Base-by-base conservation (phyloP, 139 green algal genomes). In the Micromonas commoda region DNA sequence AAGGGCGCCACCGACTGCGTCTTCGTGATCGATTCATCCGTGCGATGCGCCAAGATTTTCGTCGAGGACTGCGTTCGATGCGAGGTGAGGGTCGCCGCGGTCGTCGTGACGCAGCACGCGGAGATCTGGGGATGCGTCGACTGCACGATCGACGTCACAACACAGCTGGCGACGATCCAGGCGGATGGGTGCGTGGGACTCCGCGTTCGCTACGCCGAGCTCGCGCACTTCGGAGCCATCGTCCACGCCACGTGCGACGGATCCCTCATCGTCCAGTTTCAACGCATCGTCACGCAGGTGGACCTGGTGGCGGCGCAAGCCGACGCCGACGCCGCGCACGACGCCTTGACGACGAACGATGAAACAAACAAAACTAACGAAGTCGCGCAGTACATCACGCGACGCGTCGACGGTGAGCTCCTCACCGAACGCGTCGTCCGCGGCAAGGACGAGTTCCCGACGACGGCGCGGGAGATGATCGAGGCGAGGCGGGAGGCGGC, bases 341-440 rank as follows among this genome's bases (percentile, higher is more conserved):
- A 63, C 37, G 21, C 32, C 3, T 21, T 37, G 3, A 52, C 51
- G 29, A 1, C 51, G 29, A 29, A 26, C 0, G 53, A 68, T 68
- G 26, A 67, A 16, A 68, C 9, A 68, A 68, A 68, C 26, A 13
- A 23, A 68, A n/a, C n/a, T 34, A 34, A 45, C 35, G 53, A 67
- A 24, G 38, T 66, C 38, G 19, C 51, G 26, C 74, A 80, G 33
- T 31, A 53, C 28, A 26, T 80, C 16, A 64, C 74, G 60, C 60
- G 74, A 2, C 34, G 72, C 29, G 63, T 80, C 9, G 37, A 80
- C 19, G 74, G 57, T 28, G 31, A 28, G 19, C 23, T 72, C 23
- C 19, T 72, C 31, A 80, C 74, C 5, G 74, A 80, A 33, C 74
- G 63, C 31, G 31, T 80, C 31, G 65, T 80, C 6, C 57, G 74